phyloP scores from a whole-genome alignment of 371 early-diverging fungal species.

The Mortierella sp. region DNA sequence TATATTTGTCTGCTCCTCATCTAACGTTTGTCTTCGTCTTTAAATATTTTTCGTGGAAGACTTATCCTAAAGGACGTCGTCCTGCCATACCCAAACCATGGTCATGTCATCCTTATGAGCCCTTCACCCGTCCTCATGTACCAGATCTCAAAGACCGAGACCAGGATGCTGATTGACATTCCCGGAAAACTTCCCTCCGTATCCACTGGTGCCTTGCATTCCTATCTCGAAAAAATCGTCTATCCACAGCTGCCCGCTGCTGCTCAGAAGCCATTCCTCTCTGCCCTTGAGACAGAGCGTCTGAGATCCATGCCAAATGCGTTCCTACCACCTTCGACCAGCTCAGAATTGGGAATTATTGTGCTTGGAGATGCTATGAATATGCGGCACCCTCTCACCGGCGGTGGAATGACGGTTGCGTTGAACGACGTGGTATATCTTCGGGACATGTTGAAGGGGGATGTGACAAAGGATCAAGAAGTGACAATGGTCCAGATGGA shows the following conservation, averaged over 20 bases:
- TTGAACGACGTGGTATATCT: constrained; percentile 86
- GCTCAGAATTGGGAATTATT: constrained; percentile 73
- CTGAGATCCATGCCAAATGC: constrained; percentile 91
- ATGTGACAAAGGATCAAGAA: constrained; percentile 61
- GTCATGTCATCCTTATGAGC: constrained; percentile 88
- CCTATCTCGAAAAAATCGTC: constrained; percentile 69
- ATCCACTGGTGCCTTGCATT: constrained; percentile 24
- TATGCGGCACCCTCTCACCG: constrained; percentile 94
- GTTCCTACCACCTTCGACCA: constrained; percentile 79
- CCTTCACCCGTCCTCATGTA: constrained; percentile 92
- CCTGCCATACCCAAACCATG: constrained; percentile 88
- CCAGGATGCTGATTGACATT: constrained; percentile 91
- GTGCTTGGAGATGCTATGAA: constrained; percentile 94
- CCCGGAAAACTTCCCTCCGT: constrained; percentile 84
- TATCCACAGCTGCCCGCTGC: constrained; percentile 76
- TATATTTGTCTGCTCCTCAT: too few species aligned
- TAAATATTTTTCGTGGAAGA: too few species aligned
- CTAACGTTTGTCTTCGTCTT: too few species aligned
- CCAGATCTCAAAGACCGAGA: constrained; percentile 89
- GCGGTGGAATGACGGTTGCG: constrained; percentile 97
- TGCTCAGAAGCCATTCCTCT: constrained; percentile 69
- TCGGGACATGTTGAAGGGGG: constrained; percentile 56
- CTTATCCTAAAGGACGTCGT: constrained; percentile 71
- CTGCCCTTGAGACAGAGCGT: constrained; percentile 77
- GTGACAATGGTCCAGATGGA: constrained; percentile 67